Evolutionary conservation across 2,329 filamentous ascomycete species (phyloP), one percentile per base, ranked within the genome.

Genomic region (Triangularia verruculosa): DNA sequence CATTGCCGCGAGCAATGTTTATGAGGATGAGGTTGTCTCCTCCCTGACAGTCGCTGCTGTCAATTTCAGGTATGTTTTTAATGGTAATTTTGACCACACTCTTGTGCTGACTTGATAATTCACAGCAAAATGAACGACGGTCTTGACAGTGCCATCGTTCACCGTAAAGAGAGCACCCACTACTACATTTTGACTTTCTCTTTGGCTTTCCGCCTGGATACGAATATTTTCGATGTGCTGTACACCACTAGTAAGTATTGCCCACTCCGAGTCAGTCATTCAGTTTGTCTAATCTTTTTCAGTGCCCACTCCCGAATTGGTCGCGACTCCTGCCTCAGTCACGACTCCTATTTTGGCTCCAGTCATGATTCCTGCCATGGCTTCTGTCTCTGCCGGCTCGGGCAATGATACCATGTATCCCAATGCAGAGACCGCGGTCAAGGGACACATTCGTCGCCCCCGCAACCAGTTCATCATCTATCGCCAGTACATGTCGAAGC

Each of bases 381-480:
- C 34, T 39, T 3, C 34, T 12, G 30, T 34, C 6, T 34, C 30
- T 9, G 3, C 30, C 15, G 30, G 15, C 11, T 34, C 9, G 30
- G 11, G 11, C 30, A 34, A 13, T 3, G 30, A 34, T 39, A 39
- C 34, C 13, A 39, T 39, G 34, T 13, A 4, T 15, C 34, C 12
- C 13, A 39, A 7, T 39, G 34, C 17, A 4, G 34, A 13, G 15
- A 15, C 17, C 34, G 17, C 34, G 2, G 17, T 15, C 34, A 39
- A 61, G 30, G 51, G 39, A n/a, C 64, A 74, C 64, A 72, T 78
- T 56, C 75, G 73, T 20, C 76, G 77, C 6, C 78, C 78, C 25
- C 74, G 76, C 15, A 79, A 80, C 66, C 76, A 77, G 4, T 80
- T 76, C 70, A 79, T 80, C 43, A 67, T 79, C 17, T 79, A 78